Base-by-base conservation (phyloP, 805 yeast genomes). In the Wickerhamiella azyma region DNA sequence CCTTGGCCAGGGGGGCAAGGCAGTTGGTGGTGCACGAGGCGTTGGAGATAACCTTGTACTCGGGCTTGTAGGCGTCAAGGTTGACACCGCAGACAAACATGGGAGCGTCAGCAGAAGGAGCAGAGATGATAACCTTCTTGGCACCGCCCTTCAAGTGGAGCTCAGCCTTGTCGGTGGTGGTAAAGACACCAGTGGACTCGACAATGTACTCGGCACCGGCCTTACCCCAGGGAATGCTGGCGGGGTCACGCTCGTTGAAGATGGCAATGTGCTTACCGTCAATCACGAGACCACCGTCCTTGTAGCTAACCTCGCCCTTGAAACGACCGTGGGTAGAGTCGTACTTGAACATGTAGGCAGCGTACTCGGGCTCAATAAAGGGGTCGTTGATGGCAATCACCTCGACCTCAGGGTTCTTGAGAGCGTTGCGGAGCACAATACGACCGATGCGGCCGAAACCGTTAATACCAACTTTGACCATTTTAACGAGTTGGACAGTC, bases 11-110 rank as follows among this genome's bases (percentile, higher is more conserved):
- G 64, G 95, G 95, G 58, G 95, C 95, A 64, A 85, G 72, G 75
- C 95, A 82, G 77, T 85, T 85, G 65, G 95, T 85, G 66, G 95
- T 85, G 76, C 95, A 85, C 43, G 95, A 85, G 55, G 95, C 95
- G 68, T 85, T 85, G 55, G 95, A 85, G 55, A 85, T 72, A 59
- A 85, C 83, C 60, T 70, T 69, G 67, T 79, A 69, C 66, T 81
- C 88, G 52, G 80, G 66, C 58, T 79, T 78, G 77, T 83, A 85
- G 59, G 77, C 71, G 55, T 79, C 77, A 58, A 77, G 79, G 72
- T 85, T 85, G 64, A 85, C 95, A 73, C 95, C 95, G 62, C 76
- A 73, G 57, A 85, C 95, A 68, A 81, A 85, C 94, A 85, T 85
- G 68, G 94, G 95, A 57, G 94, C 94, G 61, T 85, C 94, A 59